phyloP scores from a whole-genome alignment of 1,284 basidiomycete species.

The Rhodotorula sp. region DNA sequence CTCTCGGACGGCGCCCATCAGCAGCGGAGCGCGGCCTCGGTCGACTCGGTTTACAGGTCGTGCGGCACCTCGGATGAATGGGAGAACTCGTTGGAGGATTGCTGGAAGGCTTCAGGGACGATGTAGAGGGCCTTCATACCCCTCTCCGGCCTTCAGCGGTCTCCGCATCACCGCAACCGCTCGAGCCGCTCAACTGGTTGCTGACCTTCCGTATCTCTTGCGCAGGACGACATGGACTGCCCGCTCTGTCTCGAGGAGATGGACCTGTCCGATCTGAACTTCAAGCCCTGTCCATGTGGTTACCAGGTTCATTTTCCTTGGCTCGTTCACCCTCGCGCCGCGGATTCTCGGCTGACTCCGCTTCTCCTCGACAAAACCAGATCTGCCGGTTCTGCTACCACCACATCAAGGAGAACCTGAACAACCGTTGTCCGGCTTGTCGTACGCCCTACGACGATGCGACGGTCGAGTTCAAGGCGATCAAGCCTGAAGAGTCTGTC shows the following conservation, averaged over 20 bases:
- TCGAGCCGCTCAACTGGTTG: background rate
- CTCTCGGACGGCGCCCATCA: no score
- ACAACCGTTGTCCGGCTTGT: constrained; percentile 96
- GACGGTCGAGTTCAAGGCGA: constrained; percentile 90
- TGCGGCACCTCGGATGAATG: no score
- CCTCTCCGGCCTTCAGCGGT: background rate
- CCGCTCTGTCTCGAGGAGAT: constrained; percentile 98
- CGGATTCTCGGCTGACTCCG: constrained; percentile 1
- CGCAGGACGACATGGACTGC: constrained; percentile 89
- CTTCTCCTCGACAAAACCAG: constrained; percentile 53
- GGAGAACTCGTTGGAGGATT: background rate
- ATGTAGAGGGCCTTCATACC: no score
- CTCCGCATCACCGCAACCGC: background rate
- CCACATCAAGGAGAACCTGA: constrained; percentile 94
- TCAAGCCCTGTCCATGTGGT: constrained; percentile 98
- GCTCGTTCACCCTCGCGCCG: constrained; percentile 10
- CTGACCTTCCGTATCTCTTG: background rate
- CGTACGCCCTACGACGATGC: constrained; percentile 90
- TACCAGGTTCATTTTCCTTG: constrained; percentile 70
- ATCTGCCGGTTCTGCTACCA: constrained; percentile 99
- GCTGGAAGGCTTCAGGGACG: no score
- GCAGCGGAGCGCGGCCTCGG: no score
- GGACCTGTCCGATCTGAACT: constrained; percentile 98
- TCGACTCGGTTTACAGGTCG: no score
- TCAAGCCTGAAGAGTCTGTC: constrained; percentile 90